Percentiles rank a stretch among this genome's conserved stretches.
These are phyloP conservation scores for Lathyrus aphaca DNA, from an alignment of 306 rosid genomes.

Conservation along the genomic window DNA sequence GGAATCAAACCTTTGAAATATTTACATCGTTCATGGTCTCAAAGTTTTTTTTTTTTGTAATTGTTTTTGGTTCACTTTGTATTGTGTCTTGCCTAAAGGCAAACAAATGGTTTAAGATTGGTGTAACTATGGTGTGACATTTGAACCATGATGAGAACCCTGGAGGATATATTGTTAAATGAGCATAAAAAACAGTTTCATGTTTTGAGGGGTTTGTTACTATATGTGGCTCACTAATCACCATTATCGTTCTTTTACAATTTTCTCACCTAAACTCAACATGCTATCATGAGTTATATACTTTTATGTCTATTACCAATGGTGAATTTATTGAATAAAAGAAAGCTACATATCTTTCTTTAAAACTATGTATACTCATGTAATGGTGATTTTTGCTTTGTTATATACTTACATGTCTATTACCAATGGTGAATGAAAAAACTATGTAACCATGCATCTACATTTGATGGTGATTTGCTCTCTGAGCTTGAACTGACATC, in stretches of 20 bases:
- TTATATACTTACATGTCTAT: neutral
- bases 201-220: constrained; percentile 25
- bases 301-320: constrained; percentile 13
- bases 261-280: neutral
- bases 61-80: neutral
- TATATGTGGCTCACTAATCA: neutral
- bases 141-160: neutral
- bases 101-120: constrained; percentile 2
- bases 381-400: constrained; percentile 25
- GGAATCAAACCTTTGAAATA: constrained; percentile 19
- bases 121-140: constrained; percentile 11
- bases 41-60: neutral
- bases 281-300: constrained; percentile 3
- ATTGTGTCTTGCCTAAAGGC: neutral
- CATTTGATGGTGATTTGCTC: constrained; percentile 23
- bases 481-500: constrained; percentile 28
- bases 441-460: constrained; percentile 11
- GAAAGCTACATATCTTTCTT: constrained; percentile 7
- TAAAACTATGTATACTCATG: constrained; percentile 27
- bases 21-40: constrained; percentile 1
- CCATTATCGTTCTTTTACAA: neutral
- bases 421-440: constrained; percentile 23
- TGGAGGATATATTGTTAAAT: neutral
- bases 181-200: constrained; percentile 4
- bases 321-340: constrained; percentile 30